A percentile compares a stretch with the other conserved stretches of the same genome.
These are phyloP conservation scores for Phaffia australis DNA, from an alignment of 768 basidiomycete species.

Conservation along the genomic window DNA sequence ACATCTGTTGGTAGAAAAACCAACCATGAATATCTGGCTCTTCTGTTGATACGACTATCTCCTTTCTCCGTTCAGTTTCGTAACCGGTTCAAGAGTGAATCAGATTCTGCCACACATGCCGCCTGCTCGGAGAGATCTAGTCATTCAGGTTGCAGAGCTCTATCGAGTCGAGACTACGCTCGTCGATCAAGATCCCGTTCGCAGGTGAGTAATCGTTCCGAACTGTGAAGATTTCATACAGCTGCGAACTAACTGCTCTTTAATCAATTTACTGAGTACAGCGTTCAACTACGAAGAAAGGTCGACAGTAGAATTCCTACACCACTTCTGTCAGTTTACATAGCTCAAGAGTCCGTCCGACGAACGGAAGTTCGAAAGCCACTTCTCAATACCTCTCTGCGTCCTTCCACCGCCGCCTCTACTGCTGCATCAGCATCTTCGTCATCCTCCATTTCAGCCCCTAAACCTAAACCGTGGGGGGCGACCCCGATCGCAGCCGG, in stretches of 20 bases:
- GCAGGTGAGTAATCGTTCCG: constrained; percentile 43
- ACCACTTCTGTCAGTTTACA: constrained; percentile 52
- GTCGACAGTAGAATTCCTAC: constrained; percentile 69
- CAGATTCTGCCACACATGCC: constrained; percentile 25
- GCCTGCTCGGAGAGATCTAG: constrained; percentile 21
- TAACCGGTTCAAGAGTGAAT: constrained; percentile 14
- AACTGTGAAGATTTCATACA: neutral
- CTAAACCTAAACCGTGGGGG: constrained; percentile 11
- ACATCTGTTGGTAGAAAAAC: constrained; percentile 4
- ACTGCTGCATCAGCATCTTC: neutral
- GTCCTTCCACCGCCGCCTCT: neutral
- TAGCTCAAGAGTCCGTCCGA: constrained; percentile 1
- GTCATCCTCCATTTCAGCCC: neutral
- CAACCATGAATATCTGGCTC: neutral
- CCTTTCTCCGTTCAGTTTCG: constrained; percentile 15
- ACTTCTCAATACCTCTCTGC: constrained; percentile 12
- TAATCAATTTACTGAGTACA: constrained; percentile 30
- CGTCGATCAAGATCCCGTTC: constrained; percentile 82
- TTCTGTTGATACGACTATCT: constrained; percentile 1
- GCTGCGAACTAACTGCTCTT: constrained; percentile 1
- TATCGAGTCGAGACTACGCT: constrained; percentile 77
- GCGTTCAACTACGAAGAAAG: constrained; percentile 69
- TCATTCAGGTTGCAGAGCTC: constrained; percentile 53
- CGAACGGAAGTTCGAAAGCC: neutral
- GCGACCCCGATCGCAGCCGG: neutral